A percentile compares a stretch with the other conserved stretches of the same genome.
phyloP scores from a whole-genome alignment of 2,329 filamentous ascomycete species.

The Exophiala phaeomuriformis region DNA sequence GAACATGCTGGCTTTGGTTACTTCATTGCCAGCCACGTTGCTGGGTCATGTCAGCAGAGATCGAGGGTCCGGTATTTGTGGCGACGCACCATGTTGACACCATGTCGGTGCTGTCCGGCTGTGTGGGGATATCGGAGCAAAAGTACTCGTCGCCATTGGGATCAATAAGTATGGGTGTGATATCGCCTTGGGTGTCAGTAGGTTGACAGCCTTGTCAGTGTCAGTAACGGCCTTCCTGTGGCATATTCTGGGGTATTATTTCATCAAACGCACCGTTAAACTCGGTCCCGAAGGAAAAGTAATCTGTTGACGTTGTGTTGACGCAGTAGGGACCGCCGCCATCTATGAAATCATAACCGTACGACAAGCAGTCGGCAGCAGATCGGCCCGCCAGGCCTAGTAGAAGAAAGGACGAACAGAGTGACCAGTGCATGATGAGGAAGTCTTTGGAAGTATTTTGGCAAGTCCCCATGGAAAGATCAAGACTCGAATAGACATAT shows the following conservation, averaged over 20 bases:
- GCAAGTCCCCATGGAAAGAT: neutral
- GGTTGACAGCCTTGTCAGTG: slow-evolving; percentile 16
- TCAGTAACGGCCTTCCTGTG: neutral
- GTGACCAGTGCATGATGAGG: slow-evolving; percentile 13
- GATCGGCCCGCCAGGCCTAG: slow-evolving; percentile 7
- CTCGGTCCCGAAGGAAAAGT: slow-evolving; percentile 23
- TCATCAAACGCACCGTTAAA: slow-evolving; percentile 14
- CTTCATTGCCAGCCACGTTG: slow-evolving; percentile 21
- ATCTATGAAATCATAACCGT: slow-evolving; percentile 23
- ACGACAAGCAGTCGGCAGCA: slow-evolving; percentile 21
- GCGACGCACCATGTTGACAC: slow-evolving; percentile 21
- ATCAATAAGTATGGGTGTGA: slow-evolving; percentile 23
- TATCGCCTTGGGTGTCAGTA: slow-evolving; percentile 18
- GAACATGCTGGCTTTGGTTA: slow-evolving; percentile 22
- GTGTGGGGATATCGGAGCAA: slow-evolving; percentile 23
- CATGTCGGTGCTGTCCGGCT: slow-evolving; percentile 19
- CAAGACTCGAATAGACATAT: neutral
- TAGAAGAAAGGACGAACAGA: slow-evolving; percentile 1
- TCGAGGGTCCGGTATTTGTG: neutral
- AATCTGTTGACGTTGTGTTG: slow-evolving; percentile 22
- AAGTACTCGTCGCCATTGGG: slow-evolving; percentile 24
- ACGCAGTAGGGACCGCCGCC: slow-evolving; percentile 25
- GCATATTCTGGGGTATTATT: too few relatives aligned
- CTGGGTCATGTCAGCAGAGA: slow-evolving; percentile 7
- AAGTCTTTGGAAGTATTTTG: neutral